Percentiles rank a stretch among this genome's conserved stretches.
Evolutionary conservation across 768 basidiomycete species (phyloP).

Genomic region (Hygrophorus russula): DNA sequence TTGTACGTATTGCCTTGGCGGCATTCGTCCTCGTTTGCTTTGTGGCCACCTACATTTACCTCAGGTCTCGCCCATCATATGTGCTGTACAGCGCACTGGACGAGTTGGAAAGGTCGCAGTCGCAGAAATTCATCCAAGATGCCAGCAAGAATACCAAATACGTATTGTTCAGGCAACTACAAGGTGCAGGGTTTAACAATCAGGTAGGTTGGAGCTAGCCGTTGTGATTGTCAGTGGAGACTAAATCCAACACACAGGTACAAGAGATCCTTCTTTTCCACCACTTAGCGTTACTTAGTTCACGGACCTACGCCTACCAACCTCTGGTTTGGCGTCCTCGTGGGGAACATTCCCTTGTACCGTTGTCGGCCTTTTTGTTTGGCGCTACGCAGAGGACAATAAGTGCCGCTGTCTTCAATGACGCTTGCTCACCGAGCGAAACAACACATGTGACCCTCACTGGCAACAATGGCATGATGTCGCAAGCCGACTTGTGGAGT

Average conservation of each 20-base stretch:
- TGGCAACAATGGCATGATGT: conserved; percentile 1
- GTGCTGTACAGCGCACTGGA: conserved; percentile 23
- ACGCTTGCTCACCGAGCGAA: conserved; percentile 28
- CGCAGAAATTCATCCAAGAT: conserved; percentile 17
- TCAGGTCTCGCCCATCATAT: conserved; percentile 25
- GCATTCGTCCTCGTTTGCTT: conserved; percentile 10
- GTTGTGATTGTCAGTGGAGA: background rate
- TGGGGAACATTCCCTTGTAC: conserved; percentile 26
- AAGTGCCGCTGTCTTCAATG: conserved; percentile 23
- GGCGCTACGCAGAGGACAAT: conserved; percentile 28
- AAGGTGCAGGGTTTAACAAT: conserved; percentile 39
- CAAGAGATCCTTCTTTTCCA: conserved; percentile 37
- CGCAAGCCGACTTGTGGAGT: conserved; percentile 24
- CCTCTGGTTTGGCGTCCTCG: conserved; percentile 34
- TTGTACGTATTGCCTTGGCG: conserved; percentile 11
- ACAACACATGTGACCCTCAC: conserved; percentile 23
- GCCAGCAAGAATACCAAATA: conserved; percentile 19
- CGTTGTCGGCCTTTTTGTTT: conserved; percentile 31
- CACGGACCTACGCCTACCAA: conserved; percentile 32
- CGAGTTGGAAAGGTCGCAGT: conserved; percentile 18
- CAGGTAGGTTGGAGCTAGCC: conserved; percentile 27
- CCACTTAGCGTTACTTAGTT: conserved; percentile 28
- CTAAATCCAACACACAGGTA: conserved; percentile 16
- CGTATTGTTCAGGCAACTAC: conserved; percentile 33
- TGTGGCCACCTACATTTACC: conserved; percentile 21